Conservation (phyloP, 352 stramenopile genomes). For the Elongisporangium senticosum region DNA sequence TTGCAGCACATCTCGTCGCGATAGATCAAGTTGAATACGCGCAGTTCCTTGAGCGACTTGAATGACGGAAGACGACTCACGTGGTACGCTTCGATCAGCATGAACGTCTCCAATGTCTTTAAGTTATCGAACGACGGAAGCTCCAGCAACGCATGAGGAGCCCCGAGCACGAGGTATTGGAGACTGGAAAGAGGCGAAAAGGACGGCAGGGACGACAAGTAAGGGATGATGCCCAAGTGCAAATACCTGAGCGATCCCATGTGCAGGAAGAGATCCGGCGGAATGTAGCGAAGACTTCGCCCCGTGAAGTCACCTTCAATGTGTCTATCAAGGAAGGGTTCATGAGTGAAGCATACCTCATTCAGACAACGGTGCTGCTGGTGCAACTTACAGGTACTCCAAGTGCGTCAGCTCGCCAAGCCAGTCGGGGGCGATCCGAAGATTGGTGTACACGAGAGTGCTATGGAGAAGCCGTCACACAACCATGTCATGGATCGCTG, state of each 20-base stretch:
- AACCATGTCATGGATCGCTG: too few relatives aligned
- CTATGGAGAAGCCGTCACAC: not conserved
- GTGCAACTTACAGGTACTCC: conserved; percentile 28
- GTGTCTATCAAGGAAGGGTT: too few relatives aligned
- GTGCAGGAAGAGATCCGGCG: conserved; percentile 21
- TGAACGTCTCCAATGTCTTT: conserved; percentile 13
- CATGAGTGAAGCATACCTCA: too few relatives aligned
- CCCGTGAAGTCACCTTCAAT: conserved; percentile 27
- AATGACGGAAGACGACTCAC: conserved; percentile 16
- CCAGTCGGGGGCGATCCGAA: conserved; percentile 13
- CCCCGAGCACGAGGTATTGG: conserved; percentile 24
- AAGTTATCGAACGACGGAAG: conserved; percentile 23
- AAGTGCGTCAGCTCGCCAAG: conserved; percentile 19
- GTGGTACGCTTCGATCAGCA: conserved; percentile 24
- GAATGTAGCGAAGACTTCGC: conserved; percentile 22
- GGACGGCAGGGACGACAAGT: conserved; percentile 25
- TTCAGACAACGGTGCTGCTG: too few relatives aligned
- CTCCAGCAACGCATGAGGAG: conserved; percentile 15
- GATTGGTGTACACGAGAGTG: conserved; percentile 35
- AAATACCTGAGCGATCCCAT: conserved; percentile 38
- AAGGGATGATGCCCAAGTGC: conserved; percentile 20
- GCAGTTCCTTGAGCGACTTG: conserved; percentile 19
- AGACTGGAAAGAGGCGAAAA: conserved; percentile 20
- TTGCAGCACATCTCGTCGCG: conserved; percentile 40
- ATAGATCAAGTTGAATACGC: conserved; percentile 12